Evolutionary conservation across 2,329 filamentous ascomycete genomes (phyloP).

Genomic region (Alternaria gansuensis): DNA sequence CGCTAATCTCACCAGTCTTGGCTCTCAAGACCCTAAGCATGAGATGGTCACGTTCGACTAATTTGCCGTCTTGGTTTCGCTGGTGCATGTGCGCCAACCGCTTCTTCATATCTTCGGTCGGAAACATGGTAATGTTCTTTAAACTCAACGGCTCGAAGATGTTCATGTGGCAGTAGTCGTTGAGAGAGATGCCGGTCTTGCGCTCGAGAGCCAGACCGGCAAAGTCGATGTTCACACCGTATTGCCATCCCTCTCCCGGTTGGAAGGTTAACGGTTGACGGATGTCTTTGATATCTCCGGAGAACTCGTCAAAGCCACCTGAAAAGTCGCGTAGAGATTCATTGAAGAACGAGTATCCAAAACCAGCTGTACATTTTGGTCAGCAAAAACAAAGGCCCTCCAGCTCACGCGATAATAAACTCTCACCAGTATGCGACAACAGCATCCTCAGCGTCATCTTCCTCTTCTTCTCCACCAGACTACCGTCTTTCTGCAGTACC

Average conservation of each 20-base stretch:
- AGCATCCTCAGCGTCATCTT: slow-evolving; percentile 62
- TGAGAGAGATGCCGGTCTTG: slow-evolving; percentile 54
- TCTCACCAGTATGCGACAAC: slow-evolving; percentile 54
- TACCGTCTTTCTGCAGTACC: slow-evolving; percentile 44
- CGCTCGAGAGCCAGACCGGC: slow-evolving; percentile 58
- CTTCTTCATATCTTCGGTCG: slow-evolving; percentile 63
- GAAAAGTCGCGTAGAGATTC: slow-evolving; percentile 55
- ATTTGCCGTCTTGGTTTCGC: slow-evolving; percentile 56
- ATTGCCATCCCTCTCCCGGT: slow-evolving; percentile 68
- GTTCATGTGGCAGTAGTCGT: slow-evolving; percentile 56
- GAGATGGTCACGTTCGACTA: slow-evolving; percentile 59
- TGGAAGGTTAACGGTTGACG: slow-evolving; percentile 66
- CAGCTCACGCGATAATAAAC: neutral
- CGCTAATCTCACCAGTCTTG: slow-evolving; percentile 53
- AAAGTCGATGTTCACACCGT: slow-evolving; percentile 59
- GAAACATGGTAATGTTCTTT: slow-evolving; percentile 65
- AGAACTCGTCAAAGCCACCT: slow-evolving; percentile 67
- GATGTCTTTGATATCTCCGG: slow-evolving; percentile 62
- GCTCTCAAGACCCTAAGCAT: slow-evolving; percentile 59
- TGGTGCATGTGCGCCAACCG: slow-evolving; percentile 66
- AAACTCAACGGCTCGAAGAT: slow-evolving; percentile 57
- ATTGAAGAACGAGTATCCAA: slow-evolving; percentile 61
- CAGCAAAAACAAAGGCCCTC: neutral
- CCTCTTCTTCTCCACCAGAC: slow-evolving; percentile 51
- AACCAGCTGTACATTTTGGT: slow-evolving; percentile 46